Evolutionary conservation across 192 early-diverging fungal genomes (phyloP), one percentile per base, ranked within the genome.

Genomic region (Jimgerdemannia lactiflua): DNA sequence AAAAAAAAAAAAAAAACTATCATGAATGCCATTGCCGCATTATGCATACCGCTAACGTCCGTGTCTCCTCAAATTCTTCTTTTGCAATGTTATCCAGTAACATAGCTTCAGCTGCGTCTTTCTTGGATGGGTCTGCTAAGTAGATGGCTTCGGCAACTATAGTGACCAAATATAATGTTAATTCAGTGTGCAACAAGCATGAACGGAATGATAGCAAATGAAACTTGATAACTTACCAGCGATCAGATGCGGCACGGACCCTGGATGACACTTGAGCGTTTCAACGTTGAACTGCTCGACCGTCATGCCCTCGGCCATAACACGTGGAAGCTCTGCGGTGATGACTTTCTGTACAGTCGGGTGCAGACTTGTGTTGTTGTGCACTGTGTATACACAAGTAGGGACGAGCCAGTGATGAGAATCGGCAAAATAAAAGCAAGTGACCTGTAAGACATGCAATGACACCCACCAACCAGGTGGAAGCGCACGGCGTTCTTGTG

Each of bases 401-500:
- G n/a, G n/a, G n/a, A n/a, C n/a, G n/a, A n/a, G n/a, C n/a, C n/a
- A n/a, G n/a, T n/a, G n/a, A n/a, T n/a, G n/a, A 69, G 43, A 8
- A 0, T 41, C 54, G 17, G 44, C 41, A 74, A 68, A 54, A 18
- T 70, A 65, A 76, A 20, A 29, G 19, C 64, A 59, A 0, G 20
- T 71, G n/a, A n/a, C n/a, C n/a, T n/a, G n/a, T n/a, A n/a, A n/a
- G n/a, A n/a, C n/a, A n/a, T n/a, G n/a, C n/a, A n/a, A n/a, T n/a
- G n/a, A n/a, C n/a, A 20, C 70, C 76, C 80, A 74, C 86, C 85
- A 19, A 80, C 80, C 43, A 80, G 72, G 9, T 85, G 74, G 63
- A 88, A 86, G 39, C 77, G 75, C 19, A 86, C 80, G n/a, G 88
- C 73, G 19, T 88, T 82, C 63, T 76, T 73, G 71, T 88, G 83